Evolutionary conservation across 257 asterid genomes (phyloP), one percentile per base, ranked within the genome.

Genomic region (Solanum pennellii): DNA sequence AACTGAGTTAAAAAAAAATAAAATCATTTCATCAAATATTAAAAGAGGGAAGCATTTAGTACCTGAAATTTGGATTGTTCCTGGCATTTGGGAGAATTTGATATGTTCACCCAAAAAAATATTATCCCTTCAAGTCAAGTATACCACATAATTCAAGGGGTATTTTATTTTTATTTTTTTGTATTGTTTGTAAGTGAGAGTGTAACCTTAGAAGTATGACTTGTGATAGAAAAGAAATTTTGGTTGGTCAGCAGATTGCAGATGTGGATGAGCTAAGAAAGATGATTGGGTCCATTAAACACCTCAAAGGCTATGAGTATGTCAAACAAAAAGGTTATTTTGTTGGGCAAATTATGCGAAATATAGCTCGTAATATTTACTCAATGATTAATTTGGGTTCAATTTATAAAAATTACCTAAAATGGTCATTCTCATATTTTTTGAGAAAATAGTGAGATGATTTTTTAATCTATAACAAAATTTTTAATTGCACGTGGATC

Each of bases 41-140:
- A 23, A 29, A 73, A 47, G 35, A 39, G 60, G 76, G 77, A 86
- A 86, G 44, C 41, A 83, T 47, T 59, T 25, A 29, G 83, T 90
- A 95, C 99, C 98, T 90, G 98, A 92, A 89, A 95, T 97, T 90
- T 95, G 97, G 88, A 97, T 89, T 37, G 94, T 92, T 94, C 99
- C 98, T 87, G 98, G 99, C 99, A 95, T 97, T 91, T 89, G 89
- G 88, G 85, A 86, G 56, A 47, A 47, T 47, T 79, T 9, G 84
- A 74, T 59, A 29, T 37, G 45, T n/a, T 80, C 66, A 85, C 42
- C 16, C 3, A 27, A 68, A 12, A 35, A 21, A 60, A 7, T 18
- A 45, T 35, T 84, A 29, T 60, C 29, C 23, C 79, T 45, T 87
- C 77, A 45, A 87, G 82, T 45, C 77, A 45, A 88, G 77, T 39